A percentile compares a stretch with the other conserved stretches of the same genome.
These are phyloP conservation scores for Trametes coccinea DNA, from an alignment of 768 basidiomycete genomes.

Conservation along the genomic window DNA sequence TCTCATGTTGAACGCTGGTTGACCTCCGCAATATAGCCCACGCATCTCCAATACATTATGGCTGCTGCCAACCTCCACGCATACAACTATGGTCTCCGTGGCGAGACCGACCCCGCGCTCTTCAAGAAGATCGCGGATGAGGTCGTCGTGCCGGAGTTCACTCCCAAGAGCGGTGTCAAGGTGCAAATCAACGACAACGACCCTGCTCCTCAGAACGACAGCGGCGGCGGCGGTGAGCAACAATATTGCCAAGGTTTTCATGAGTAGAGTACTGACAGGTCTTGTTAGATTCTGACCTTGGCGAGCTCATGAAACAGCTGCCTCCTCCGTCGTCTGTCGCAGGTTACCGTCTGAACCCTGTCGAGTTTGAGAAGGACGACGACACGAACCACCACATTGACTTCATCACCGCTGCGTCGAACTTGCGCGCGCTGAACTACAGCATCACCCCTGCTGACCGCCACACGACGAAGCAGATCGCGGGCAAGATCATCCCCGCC, in stretches of 20 bases:
- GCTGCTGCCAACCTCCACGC: slow-evolving; percentile 96
- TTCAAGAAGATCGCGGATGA: slow-evolving; percentile 85
- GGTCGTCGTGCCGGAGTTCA: slow-evolving; percentile 88
- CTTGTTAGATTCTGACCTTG: slow-evolving; percentile 39
- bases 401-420: slow-evolving; percentile 97
- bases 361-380: slow-evolving; percentile 99
- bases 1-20: slow-evolving; percentile 12
- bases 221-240: slow-evolving; percentile 36
- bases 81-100: slow-evolving; percentile 95
- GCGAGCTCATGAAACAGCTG: slow-evolving; percentile 63
- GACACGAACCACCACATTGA: slow-evolving; percentile 98
- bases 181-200: slow-evolving; percentile 94
- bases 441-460: slow-evolving; percentile 82
- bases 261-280: background rate
- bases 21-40: slow-evolving; percentile 49
- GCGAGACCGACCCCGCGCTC: slow-evolving; percentile 73
- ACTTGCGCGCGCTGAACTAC: slow-evolving; percentile 95
- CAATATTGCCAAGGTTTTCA: background rate
- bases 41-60: slow-evolving; percentile 86
- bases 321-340: slow-evolving; percentile 90
- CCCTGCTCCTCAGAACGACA: slow-evolving; percentile 60
- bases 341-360: slow-evolving; percentile 93
- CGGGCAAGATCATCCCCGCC: slow-evolving; percentile 98
- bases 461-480: slow-evolving; percentile 95
- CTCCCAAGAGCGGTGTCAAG: slow-evolving; percentile 89